These are phyloP conservation scores for Kondoa subrosea DNA, from an alignment of 768 basidiomycete genomes.

Conservation along the genomic window DNA sequence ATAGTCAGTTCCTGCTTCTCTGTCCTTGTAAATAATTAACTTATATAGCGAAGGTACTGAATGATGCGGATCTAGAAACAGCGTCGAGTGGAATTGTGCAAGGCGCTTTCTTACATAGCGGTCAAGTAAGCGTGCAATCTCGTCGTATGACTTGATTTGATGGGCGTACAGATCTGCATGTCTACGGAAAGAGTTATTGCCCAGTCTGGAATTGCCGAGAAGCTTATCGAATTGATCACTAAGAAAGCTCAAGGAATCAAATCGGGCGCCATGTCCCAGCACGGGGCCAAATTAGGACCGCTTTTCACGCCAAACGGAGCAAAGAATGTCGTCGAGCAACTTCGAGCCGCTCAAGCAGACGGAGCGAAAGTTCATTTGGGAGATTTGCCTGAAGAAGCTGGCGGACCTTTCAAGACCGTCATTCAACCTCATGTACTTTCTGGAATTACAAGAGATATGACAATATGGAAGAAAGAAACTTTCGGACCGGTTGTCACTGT, in stretches of 20 bases:
- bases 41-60: neutral
- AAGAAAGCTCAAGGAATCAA: slow-evolving; percentile 32
- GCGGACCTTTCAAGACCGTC: slow-evolving; percentile 26
- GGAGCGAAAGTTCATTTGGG: slow-evolving; percentile 41
- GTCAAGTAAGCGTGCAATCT: slow-evolving; percentile 25
- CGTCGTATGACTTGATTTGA: neutral
- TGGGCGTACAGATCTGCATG: slow-evolving; percentile 40
- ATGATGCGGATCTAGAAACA: slow-evolving; percentile 40
- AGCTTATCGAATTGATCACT: slow-evolving; percentile 34
- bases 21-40: neutral
- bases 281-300: slow-evolving; percentile 31
- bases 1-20: slow-evolving; percentile 30
- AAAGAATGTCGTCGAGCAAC: slow-evolving; percentile 37
- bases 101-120: slow-evolving; percentile 39
- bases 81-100: slow-evolving; percentile 41
- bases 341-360: slow-evolving; percentile 36
- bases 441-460: slow-evolving; percentile 40
- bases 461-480: slow-evolving; percentile 44
- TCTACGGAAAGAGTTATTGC: slow-evolving; percentile 46
- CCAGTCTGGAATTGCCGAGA: slow-evolving; percentile 35
- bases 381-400: slow-evolving; percentile 34
- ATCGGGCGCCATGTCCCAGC: slow-evolving; percentile 34
- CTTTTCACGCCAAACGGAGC: slow-evolving; percentile 40
- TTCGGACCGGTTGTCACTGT: slow-evolving; percentile 46
- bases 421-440: slow-evolving; percentile 43